phyloP scores from a whole-genome alignment of 108 stramenopile genomes.

The Discostella stelligeroides region DNA sequence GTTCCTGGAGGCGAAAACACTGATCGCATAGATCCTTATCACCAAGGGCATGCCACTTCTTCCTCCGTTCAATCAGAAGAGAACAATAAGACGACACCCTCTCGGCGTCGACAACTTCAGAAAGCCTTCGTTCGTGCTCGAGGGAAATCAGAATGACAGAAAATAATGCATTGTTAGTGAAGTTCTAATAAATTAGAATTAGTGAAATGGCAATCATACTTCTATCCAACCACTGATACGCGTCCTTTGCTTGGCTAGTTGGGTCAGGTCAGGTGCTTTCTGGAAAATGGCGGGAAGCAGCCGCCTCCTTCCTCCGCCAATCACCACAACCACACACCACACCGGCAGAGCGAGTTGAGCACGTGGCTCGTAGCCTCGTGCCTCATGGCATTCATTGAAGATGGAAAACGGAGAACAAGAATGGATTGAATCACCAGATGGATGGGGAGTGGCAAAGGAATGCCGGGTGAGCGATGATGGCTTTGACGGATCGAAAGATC shows the following conservation, averaged over 20 bases:
- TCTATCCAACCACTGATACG: too few relatives aligned
- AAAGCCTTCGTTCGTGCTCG: conserved; percentile 31
- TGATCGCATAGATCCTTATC: background rate
- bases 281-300: too few relatives aligned
- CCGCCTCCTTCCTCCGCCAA: too few relatives aligned
- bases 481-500: conserved; percentile 5
- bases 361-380: too few relatives aligned
- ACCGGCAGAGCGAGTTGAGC: too few relatives aligned
- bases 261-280: too few relatives aligned
- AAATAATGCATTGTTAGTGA: background rate
- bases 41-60: background rate
- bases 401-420: conserved; percentile 22
- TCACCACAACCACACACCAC: too few relatives aligned
- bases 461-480: background rate
- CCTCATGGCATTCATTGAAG: background rate
- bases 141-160: conserved; percentile 6
- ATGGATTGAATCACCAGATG: conserved; percentile 37
- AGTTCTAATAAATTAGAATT: background rate
- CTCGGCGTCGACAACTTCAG: conserved; percentile 39
- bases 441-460: conserved; percentile 23
- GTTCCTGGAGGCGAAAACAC: background rate
- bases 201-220: too few relatives aligned
- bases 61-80: conserved; percentile 16
- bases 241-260: too few relatives aligned
- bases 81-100: conserved; percentile 26